Evolutionary conservation across 768 basidiomycete genomes (phyloP).

Genomic region (Boletus sensibilis): DNA sequence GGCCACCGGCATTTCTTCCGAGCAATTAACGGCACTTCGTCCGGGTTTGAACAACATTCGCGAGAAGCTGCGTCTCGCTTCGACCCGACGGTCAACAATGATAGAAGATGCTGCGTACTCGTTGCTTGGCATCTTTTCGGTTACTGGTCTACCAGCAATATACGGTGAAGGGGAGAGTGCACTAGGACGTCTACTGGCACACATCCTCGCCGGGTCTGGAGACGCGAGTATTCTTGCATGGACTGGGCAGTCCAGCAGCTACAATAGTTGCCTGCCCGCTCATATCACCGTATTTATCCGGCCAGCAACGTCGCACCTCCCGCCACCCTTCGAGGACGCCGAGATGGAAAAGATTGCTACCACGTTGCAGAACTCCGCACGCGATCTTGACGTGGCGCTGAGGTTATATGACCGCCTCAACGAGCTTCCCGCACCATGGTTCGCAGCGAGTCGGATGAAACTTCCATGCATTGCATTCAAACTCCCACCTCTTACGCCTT

Average conservation of each 20-base stretch:
- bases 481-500: not conserved
- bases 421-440: not conserved
- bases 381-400: not conserved
- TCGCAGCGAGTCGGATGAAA: conserved; percentile 5
- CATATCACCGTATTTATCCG: not conserved
- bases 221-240: conserved; percentile 7
- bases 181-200: not conserved
- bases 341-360: not conserved
- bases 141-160: not conserved
- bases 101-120: conserved; percentile 1
- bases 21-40: not conserved
- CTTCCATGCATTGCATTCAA: conserved; percentile 3
- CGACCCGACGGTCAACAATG: not conserved
- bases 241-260: conserved; percentile 1
- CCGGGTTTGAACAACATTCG: not conserved
- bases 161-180: not conserved
- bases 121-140: not conserved
- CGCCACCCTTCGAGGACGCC: not conserved
- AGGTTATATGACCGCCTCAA: not conserved
- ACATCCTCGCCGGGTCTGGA: not conserved
- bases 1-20: not conserved
- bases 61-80: not conserved
- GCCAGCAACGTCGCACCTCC: not conserved
- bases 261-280: conserved; percentile 6
- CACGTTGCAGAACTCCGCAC: not conserved